Evolutionary conservation across 106 monocot genomes (phyloP).

Genomic region (Dactylorhiza incarnata): DNA sequence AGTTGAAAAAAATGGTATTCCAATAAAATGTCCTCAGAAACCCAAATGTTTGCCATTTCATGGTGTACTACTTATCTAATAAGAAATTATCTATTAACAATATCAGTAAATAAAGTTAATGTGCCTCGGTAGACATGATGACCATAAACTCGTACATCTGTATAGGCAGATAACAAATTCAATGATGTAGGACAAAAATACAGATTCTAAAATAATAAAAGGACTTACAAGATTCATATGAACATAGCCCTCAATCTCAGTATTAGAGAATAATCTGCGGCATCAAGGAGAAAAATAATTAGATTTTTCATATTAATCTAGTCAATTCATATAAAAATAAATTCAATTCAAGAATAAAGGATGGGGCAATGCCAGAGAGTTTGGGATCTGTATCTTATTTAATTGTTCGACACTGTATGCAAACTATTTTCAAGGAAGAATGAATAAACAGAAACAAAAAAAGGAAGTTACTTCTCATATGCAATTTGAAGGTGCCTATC

Average conservation of each 20-base stretch:
- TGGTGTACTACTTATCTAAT: no score
- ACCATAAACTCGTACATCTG: no score
- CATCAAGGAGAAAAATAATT: background rate
- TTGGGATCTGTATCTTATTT: background rate
- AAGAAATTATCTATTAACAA: no score
- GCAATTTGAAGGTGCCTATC: slow-evolving; percentile 54
- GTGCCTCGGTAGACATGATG: background rate
- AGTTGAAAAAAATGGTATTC: background rate
- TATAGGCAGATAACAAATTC: background rate
- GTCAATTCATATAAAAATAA: background rate
- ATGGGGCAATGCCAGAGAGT: background rate
- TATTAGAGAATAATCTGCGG: slow-evolving; percentile 54
- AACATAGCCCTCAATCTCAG: slow-evolving; percentile 61
- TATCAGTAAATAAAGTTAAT: no score
- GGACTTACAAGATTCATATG: slow-evolving; percentile 79
- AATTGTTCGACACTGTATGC: background rate
- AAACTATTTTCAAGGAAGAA: background rate
- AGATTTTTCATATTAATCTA: background rate
- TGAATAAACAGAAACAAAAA: background rate
- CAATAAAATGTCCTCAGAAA: background rate
- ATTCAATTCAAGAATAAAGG: background rate
- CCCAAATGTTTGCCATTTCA: no score
- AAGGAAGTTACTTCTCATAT: slow-evolving; percentile 49
- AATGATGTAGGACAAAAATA: background rate
- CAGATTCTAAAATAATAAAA: background rate